Evolutionary conservation across 208 protist species (phyloP).

Genomic region (Tritrichomonas foetus): DNA sequence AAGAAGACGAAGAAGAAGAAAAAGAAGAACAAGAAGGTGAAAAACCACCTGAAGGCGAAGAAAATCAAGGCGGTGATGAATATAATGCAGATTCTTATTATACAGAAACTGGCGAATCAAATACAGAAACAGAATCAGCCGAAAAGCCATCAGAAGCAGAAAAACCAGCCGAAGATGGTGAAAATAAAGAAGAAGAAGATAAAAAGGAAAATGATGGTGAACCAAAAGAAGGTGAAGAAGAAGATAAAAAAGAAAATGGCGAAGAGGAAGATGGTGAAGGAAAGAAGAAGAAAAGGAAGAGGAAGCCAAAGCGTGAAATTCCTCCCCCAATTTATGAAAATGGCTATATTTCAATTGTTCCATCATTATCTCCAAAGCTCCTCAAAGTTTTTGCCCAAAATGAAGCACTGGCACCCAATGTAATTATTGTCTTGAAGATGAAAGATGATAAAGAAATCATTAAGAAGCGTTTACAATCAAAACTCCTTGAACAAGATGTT

Average conservation of each 20-base stretch:
- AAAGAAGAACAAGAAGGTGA: background rate
- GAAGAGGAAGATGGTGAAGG: background rate
- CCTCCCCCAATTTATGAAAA: background rate
- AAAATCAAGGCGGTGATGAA: background rate
- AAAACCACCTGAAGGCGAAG: background rate
- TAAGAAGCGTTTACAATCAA: background rate
- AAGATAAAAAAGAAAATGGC: background rate
- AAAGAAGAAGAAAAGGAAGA: background rate
- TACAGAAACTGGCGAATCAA: background rate
- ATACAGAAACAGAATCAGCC: background rate
- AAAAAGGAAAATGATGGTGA: background rate
- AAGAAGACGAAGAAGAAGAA: background rate
- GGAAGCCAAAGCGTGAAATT: background rate
- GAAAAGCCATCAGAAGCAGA: background rate
- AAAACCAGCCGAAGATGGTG: background rate
- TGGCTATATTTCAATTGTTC: slow-evolving; percentile 23
- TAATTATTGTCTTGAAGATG: background rate
- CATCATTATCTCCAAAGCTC: background rate
- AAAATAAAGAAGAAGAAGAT: background rate
- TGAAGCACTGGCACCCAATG: background rate
- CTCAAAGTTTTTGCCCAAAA: background rate
- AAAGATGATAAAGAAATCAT: background rate
- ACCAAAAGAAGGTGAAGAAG: background rate
- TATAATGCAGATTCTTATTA: too few species aligned
- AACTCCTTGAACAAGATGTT: background rate